phyloP scores from a whole-genome alignment of 2,329 filamentous ascomycete genomes.

The Cercospora brassicicola region DNA sequence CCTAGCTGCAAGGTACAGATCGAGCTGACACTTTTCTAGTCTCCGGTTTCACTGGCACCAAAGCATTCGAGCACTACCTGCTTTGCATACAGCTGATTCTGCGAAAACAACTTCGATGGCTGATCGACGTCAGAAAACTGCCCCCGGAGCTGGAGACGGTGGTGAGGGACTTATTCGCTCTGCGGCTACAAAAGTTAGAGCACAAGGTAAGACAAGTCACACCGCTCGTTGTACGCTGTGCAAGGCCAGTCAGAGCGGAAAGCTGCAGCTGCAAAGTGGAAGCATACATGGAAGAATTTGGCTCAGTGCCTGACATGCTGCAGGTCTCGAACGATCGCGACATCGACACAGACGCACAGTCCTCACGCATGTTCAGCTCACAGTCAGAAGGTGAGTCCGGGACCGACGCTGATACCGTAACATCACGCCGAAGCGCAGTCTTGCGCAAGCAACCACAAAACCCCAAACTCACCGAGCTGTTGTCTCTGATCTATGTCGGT shows the following conservation, averaged over 20 bases:
- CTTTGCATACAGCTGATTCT: slow-evolving; percentile 82
- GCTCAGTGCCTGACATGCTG: slow-evolving; percentile 6
- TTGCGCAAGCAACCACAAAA: slow-evolving; percentile 46
- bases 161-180: slow-evolving; percentile 80
- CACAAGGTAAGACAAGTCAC: slow-evolving; percentile 35
- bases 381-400: slow-evolving; percentile 54
- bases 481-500: slow-evolving; percentile 78
- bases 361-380: slow-evolving; percentile 59
- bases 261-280: background rate
- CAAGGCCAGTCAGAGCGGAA: background rate
- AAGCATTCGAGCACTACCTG: slow-evolving; percentile 75
- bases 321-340: slow-evolving; percentile 32
- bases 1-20: background rate
- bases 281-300: background rate
- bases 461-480: slow-evolving; percentile 70
- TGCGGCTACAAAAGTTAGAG: slow-evolving; percentile 64
- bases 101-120: slow-evolving; percentile 74
- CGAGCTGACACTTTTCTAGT: slow-evolving; percentile 10
- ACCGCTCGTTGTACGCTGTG: slow-evolving; percentile 1
- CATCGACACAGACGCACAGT: slow-evolving; percentile 39
- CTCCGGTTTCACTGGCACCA: slow-evolving; percentile 58
- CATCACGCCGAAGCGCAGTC: slow-evolving; percentile 38
- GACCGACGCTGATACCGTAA: slow-evolving; percentile 34
- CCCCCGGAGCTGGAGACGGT: slow-evolving; percentile 64
- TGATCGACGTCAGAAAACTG: slow-evolving; percentile 66